These are phyloP conservation scores for Aspergillus baeticus DNA, from an alignment of 495 filamentous ascomycete species.

Conservation along the genomic window DNA sequence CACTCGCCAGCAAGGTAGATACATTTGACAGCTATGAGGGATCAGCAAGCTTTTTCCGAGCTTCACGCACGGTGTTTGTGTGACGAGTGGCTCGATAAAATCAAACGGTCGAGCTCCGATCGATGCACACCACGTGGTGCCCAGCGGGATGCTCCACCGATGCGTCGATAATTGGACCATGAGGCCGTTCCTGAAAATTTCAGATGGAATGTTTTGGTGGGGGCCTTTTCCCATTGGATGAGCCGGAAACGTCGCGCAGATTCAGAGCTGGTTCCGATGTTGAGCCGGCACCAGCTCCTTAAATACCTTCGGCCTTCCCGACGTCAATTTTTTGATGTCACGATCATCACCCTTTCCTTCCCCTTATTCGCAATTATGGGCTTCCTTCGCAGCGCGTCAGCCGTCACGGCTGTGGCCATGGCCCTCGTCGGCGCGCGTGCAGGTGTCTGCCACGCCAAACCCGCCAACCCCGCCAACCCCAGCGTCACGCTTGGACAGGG, in stretches of 20 bases:
- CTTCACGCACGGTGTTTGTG: too few species aligned
- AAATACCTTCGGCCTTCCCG: not conserved
- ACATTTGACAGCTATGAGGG: too few species aligned
- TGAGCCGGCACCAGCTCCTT: not conserved
- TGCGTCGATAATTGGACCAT: too few species aligned
- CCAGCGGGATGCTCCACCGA: too few species aligned
- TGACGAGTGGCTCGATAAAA: too few species aligned
- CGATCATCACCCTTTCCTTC: not conserved
- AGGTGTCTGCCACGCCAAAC: not conserved
- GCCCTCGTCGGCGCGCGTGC: conserved; percentile 7
- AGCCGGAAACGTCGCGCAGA: not conserved
- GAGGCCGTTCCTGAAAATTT: not conserved
- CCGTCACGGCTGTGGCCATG: conserved; percentile 13
- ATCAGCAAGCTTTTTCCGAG: too few species aligned
- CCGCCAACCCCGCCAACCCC: not conserved
- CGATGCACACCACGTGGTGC: too few species aligned
- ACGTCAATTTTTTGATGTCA: not conserved
- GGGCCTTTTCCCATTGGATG: not conserved
- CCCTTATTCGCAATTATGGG: conserved; percentile 9
- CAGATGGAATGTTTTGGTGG: not conserved
- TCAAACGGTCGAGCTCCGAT: too few species aligned
- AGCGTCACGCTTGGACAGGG: conserved; percentile 19
- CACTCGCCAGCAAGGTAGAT: too few species aligned
- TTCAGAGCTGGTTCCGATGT: not conserved
- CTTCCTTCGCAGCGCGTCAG: conserved; percentile 7